Percentiles rank a stretch among this genome's conserved stretches.
These are phyloP conservation scores for Piper betle DNA, from an alignment of 164 flowering plant genomes.

Conservation along the genomic window DNA sequence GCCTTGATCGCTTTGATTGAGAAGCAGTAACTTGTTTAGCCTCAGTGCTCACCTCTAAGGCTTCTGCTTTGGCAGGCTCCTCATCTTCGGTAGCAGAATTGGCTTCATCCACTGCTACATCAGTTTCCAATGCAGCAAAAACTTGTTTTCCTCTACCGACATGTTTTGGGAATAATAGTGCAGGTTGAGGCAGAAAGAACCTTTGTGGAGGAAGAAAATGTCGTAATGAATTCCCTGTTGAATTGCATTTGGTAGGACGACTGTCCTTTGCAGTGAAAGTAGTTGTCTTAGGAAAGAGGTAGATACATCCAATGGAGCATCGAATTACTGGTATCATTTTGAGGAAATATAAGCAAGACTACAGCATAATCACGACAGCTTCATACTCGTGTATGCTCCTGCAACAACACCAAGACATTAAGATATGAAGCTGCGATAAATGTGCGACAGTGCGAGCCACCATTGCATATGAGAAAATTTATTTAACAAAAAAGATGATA, in stretches of 20 bases:
- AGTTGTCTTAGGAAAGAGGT: conserved; percentile 34
- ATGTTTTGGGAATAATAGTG: conserved; percentile 32
- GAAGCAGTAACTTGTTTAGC: conserved; percentile 26
- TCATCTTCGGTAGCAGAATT: conserved; percentile 29
- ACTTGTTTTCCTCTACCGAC: conserved; percentile 14
- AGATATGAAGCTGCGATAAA: background rate
- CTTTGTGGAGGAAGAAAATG: conserved; percentile 21
- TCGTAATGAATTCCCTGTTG: conserved; percentile 19
- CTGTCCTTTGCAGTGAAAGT: conserved; percentile 26
- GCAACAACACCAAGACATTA: conserved; percentile 8
- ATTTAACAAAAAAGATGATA: background rate
- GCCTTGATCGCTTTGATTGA: conserved; percentile 39
- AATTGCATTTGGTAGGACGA: conserved; percentile 22
- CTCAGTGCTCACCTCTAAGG: conserved; percentile 18
- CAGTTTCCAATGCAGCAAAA: conserved; percentile 53
- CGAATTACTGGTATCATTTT: conserved; percentile 64
- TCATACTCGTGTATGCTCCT: conserved; percentile 25
- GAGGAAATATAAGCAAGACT: conserved; percentile 6
- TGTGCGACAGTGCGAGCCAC: background rate
- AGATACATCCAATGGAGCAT: conserved; percentile 39
- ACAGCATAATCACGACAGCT: conserved; percentile 7
- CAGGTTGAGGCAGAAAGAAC: conserved; percentile 27
- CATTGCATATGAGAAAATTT: background rate
- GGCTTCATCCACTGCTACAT: conserved; percentile 59
- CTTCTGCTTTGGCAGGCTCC: conserved; percentile 24